A percentile compares a stretch with the other conserved stretches of the same genome.
Evolutionary conservation across 2,329 filamentous ascomycete species (phyloP).

Genomic region (Diaporthe humulicola): DNA sequence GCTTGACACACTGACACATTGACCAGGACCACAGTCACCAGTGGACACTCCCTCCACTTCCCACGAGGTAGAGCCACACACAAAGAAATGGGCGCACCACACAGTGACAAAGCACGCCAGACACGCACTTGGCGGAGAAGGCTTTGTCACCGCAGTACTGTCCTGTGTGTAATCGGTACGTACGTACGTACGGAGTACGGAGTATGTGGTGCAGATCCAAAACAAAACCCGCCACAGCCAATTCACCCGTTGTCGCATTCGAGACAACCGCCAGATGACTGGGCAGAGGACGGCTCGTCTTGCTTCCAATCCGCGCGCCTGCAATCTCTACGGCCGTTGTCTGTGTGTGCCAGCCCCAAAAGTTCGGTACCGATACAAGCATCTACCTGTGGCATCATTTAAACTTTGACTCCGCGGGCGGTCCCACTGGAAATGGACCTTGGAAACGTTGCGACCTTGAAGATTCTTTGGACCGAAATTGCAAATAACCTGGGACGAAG

Average conservation of each 20-base stretch:
- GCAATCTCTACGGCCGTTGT: constrained; percentile 21
- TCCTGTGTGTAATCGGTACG: background rate
- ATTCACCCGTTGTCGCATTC: background rate
- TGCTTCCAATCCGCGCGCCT: background rate
- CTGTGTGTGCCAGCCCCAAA: constrained; percentile 24
- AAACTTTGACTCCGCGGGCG: constrained; percentile 24
- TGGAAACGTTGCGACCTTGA: constrained; percentile 31
- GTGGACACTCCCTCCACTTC: constrained; percentile 24
- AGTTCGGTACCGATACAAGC: constrained; percentile 19
- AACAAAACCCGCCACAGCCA: constrained; percentile 6
- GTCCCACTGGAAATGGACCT: constrained; percentile 30
- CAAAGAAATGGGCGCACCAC: background rate
- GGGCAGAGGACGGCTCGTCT: constrained; percentile 3
- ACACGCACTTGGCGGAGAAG: background rate
- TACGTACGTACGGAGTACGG: background rate
- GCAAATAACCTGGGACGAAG: constrained; percentile 26
- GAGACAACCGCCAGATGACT: constrained; percentile 11
- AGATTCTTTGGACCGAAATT: constrained; percentile 33
- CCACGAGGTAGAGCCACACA: constrained; percentile 19
- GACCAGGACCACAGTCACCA: background rate
- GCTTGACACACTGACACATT: background rate
- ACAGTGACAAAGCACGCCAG: background rate
- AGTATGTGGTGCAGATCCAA: background rate
- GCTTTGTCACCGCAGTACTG: background rate
- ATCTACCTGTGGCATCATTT: constrained; percentile 32